Base-by-base conservation (phyloP, 2,329 filamentous ascomycete species). In the Pseudocercospora pini-densiflorae region DNA sequence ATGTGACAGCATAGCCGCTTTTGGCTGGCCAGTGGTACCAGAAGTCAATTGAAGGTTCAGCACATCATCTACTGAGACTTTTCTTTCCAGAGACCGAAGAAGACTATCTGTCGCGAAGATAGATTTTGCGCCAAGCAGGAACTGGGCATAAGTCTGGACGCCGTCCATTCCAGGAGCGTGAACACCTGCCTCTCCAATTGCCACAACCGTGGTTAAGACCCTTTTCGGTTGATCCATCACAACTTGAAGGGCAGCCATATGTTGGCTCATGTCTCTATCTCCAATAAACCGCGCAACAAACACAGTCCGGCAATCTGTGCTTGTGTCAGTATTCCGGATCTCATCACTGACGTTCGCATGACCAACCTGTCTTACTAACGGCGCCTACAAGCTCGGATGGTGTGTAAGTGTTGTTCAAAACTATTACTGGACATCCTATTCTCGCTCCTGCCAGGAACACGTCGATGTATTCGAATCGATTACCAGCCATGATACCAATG, bases 381-480 rank as follows among this genome's bases (percentile, higher is more conserved):
- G 90, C 90, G 61, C 85, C 84, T 27, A 92, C 77, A n/a, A 88
- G 88, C 79, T 92, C 90, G 1, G 85, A 86, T 3, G 88, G 83
- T 1, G 90, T 91, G 74, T 92, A 92, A 0, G 90, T 92, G 79
- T 91, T 92, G 79, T 92, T 92, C 68, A 92, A 80, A 63, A 92
- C 90, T 33, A 92, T 89, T 60, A 92, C 79, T 27, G 73, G 69
- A 49, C 72, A 70, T 19, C 73, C 73, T 16, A 74, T 60, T 21
- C 68, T 63, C 0, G 75, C 76, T 16, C 74, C 77, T 21, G 73
- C 79, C 8, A 81, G 72, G 64, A 75, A 75, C 1, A 71, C 72
- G 59, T 76, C 74, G 57, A 76, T 69, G 49, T 76, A 76, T 43
- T 76, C 74, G 40, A 71, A 59, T 53, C 74, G 68, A 63, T 73